Evolutionary conservation across 441 rosid species (phyloP), one percentile per base, ranked within the genome.

Genomic region (Gossypium trilobum): DNA sequence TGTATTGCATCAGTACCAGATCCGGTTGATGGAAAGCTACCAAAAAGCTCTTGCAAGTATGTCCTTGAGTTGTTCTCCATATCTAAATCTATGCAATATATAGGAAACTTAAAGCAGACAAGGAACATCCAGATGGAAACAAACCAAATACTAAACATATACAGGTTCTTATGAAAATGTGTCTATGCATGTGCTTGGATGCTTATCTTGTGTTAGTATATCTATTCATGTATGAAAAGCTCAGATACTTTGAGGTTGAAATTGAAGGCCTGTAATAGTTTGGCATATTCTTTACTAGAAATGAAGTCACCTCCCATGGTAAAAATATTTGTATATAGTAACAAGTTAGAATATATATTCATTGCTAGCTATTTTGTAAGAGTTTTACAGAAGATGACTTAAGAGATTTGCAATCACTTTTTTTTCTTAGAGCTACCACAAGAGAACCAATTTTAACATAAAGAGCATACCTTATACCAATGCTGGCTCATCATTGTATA

Each of bases 21-120:
- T 63, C 78, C 86, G 23, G 80, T 73, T n/a, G 85, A 76, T 74
- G 96, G 91, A 79, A 95, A 95, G 81, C 92, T 89, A 73, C 87
- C 91, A 31, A 95, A 93, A 55, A 95, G 92, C 65, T 91, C 92
- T 89, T 91, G 99, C 77, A 95, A 80, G 78, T 88, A 89, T 72
- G 85, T 80, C 78, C 85, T 87, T 20, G 99, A 92, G 82, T 90
- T 89, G 89, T 79, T 85, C 68, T 79, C 95, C 77, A 56, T 78
- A 72, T 83, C 95, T 59, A 84, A 29, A 86, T 81, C 91, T 83
- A 81, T 13, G 7, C 14, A 74, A 51, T 56, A 51, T 81, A 63
- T 70, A 82, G 86, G 89, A 84, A 88, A 78, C 63, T 62, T 52
- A 56, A 77, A 66, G 52, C 51, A 57, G 14, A 57, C 71, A 69